Base-by-base conservation (phyloP, 257 asterid species). In the Primulina tabacum region DNA sequence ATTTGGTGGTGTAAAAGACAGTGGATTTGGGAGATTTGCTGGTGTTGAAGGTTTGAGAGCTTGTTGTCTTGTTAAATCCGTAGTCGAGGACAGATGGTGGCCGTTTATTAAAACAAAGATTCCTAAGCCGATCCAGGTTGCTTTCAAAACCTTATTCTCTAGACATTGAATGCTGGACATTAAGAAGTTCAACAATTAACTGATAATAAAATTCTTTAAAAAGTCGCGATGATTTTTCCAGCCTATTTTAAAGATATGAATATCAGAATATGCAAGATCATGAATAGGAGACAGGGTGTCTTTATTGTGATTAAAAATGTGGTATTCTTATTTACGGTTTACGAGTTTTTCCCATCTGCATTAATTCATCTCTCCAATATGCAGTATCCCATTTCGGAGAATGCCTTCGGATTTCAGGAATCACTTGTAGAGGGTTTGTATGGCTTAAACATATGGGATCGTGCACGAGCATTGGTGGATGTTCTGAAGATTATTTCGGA, bases 21-120 rank as follows among this genome's bases (percentile, higher is more conserved):
- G 99, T 76, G 99, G 97, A 24, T 94, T 94, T 69, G 99, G 97
- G 80, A 89, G 99, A 81, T 91, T 94, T 77, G 97, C 92, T 67
- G 99, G 99, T 61, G 57, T 89, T 37, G 99, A 94, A 86, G 99
- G 99, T 21, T 75, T 94, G 67, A 84, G 99, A 56, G 97, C 97
- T 74, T 94, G 99, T 87, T 91, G 99, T 75, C 95, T 94, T 6
- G 92, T 91, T 24, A 94, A 94, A 77, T 82, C 99, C 0, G 94
- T 94, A 5, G 97, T 82, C 55, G 99, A 94, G 87, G 99, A 94
- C 76, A 78, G 97, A 73, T 94, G 88, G 87, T 93, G 97, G 97
- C 99, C 99, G 3, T 81, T 94, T 37, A 72, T 94, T 78, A 94
- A 91, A 81, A 94, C 99, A 55, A 88, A 80, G 82, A 91, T 91